A percentile compares a stretch with the other conserved stretches of the same genome.
Conservation (phyloP, 176 grass and related monocot genomes). For the Pontederia crassipes region DNA sequence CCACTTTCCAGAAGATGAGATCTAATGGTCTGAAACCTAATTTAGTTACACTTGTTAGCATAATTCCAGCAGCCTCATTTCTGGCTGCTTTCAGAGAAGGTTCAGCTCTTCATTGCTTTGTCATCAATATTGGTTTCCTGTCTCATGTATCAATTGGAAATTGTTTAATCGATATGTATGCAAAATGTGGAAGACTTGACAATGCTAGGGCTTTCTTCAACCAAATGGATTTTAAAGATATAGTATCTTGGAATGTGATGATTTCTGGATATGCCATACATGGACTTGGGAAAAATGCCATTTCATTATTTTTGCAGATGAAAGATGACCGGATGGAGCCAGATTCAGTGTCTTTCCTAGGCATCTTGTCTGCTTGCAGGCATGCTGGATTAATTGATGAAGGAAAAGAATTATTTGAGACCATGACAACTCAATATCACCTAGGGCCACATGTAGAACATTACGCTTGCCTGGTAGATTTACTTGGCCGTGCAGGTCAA, state of each 20-base stretch:
- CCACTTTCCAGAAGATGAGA: conserved; percentile 31
- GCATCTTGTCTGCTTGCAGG: conserved; percentile 62
- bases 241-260: conserved; percentile 37
- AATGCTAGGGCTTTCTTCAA: conserved; percentile 29
- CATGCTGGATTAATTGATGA: conserved; percentile 66
- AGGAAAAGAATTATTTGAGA: conserved; percentile 42
- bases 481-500: conserved; percentile 59
- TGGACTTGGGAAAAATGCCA: conserved; percentile 54
- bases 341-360: conserved; percentile 63
- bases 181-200: conserved; percentile 41
- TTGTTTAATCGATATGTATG: conserved; percentile 40
- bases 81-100: conserved; percentile 29
- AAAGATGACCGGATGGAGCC: conserved; percentile 32
- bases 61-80: conserved; percentile 31
- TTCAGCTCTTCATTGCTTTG: conserved; percentile 24
- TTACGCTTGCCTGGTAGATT: conserved; percentile 86
- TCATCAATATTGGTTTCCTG: conserved; percentile 26
- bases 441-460: conserved; percentile 49
- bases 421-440: conserved; percentile 33
- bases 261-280: conserved; percentile 44
- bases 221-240: conserved; percentile 29
- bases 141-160: conserved; percentile 26
- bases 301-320: conserved; percentile 57
- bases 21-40: conserved; percentile 30
- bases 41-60: conserved; percentile 25